These are phyloP conservation scores for Ophiostoma australiae DNA, from an alignment of 2,329 filamentous ascomycete genomes.

Conservation along the genomic window DNA sequence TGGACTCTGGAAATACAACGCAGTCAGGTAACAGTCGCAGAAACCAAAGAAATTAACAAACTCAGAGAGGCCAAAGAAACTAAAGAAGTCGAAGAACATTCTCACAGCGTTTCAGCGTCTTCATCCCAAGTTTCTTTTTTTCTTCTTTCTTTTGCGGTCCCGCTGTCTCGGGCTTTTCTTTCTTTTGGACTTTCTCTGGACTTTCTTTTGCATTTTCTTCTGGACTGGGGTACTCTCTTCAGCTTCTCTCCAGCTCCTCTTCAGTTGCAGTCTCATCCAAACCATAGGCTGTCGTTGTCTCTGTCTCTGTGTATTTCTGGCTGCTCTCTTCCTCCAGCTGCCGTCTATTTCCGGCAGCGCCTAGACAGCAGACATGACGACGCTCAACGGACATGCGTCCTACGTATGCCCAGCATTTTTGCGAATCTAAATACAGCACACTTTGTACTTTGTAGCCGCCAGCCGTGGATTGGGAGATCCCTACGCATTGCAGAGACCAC, in stretches of 20 bases:
- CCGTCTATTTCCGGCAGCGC: background rate
- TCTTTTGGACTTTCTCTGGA: background rate
- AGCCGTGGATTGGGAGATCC: constrained; percentile 2
- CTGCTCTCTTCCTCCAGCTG: background rate
- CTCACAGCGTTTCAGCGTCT: background rate
- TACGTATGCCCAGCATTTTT: background rate
- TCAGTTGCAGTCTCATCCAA: background rate
- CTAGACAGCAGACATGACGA: background rate
- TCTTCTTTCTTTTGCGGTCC: background rate
- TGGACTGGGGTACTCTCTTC: no score
- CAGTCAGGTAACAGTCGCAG: no score
- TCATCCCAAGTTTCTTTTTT: background rate
- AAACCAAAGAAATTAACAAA: no score
- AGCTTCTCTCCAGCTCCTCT: no score
- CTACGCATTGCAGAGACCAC: background rate
- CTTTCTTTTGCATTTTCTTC: background rate
- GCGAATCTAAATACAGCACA: background rate
- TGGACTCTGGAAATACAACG: no score
- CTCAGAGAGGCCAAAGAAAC: no score
- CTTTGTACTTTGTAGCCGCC: background rate
- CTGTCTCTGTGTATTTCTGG: background rate
- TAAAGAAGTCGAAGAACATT: background rate
- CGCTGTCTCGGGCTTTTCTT: background rate
- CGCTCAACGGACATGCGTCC: no score
- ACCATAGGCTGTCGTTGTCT: background rate